phyloP scores from a whole-genome alignment of 805 yeast genomes.

The Lipomyces japonicus region DNA sequence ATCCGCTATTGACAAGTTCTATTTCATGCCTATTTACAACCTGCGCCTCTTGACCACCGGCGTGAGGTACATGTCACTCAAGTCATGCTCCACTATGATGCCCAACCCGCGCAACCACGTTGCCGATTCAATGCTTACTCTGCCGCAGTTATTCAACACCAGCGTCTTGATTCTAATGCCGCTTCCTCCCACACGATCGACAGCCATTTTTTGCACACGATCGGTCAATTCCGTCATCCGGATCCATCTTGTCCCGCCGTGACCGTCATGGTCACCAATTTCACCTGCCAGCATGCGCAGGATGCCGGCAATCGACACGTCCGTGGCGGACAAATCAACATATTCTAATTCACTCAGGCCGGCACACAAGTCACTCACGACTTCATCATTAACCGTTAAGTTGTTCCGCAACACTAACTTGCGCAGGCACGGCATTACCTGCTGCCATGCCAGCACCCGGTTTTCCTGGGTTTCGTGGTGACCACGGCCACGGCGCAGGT shows the following conservation, averaged over 20 bases:
- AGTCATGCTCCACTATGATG: constrained; percentile 7
- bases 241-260: constrained; percentile 2
- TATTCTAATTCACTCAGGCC: constrained; percentile 3
- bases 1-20: too few relatives aligned
- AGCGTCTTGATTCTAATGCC: not conserved
- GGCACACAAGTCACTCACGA: too few relatives aligned
- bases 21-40: too few relatives aligned
- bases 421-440: constrained; percentile 1
- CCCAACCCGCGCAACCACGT: constrained; percentile 14
- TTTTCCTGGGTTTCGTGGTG: too few relatives aligned
- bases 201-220: not conserved
- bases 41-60: too few relatives aligned
- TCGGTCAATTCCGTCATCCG: not conserved
- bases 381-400: not conserved
- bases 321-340: constrained; percentile 9
- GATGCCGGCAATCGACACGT: constrained; percentile 6
- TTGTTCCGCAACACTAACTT: not conserved
- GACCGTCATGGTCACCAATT: too few relatives aligned
- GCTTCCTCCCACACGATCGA: not conserved
- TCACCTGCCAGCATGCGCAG: too few relatives aligned
- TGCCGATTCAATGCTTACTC: constrained; percentile 2
- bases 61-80: constrained; percentile 8
- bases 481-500: too few relatives aligned
- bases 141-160: constrained; percentile 7
- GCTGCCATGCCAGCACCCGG: too few relatives aligned